Conservation (phyloP, 768 basidiomycete genomes). For the Amanita polypyramis region DNA sequence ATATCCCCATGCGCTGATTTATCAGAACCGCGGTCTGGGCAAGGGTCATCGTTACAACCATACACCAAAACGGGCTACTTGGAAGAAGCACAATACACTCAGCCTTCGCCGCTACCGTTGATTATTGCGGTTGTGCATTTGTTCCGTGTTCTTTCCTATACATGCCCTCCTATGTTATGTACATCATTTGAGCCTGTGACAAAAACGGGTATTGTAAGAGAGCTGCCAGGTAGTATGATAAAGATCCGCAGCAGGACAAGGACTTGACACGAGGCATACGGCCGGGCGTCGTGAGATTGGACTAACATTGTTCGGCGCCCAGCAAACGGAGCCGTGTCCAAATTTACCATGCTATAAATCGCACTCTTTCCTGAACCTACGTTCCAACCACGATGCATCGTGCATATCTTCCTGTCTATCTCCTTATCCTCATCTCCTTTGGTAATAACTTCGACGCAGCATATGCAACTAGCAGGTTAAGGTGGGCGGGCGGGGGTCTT, state of each 20-base stretch:
- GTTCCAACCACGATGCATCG: background rate
- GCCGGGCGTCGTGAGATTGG: background rate
- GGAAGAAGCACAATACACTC: constrained; percentile 99
- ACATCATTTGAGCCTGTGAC: constrained; percentile 12
- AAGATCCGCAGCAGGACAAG: too few species aligned
- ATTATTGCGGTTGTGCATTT: constrained; percentile 20
- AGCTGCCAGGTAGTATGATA: too few species aligned
- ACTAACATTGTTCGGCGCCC: too few species aligned
- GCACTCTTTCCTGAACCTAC: background rate
- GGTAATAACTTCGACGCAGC: background rate
- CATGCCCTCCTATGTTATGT: constrained; percentile 17
- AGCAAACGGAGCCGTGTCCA: background rate
- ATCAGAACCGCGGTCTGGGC: constrained; percentile 90
- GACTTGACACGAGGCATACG: background rate
- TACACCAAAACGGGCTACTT: constrained; percentile 80
- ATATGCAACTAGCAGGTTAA: background rate
- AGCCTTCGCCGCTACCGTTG: constrained; percentile 83
- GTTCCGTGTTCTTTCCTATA: constrained; percentile 13
- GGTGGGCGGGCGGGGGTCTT: background rate
- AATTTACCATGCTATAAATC: constrained; percentile 1
- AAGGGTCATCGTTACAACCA: constrained; percentile 95
- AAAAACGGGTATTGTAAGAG: constrained; percentile 9
- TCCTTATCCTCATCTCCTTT: background rate
- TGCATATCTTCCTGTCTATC: constrained; percentile 1
- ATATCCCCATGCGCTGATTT: background rate